Base-by-base conservation (phyloP, 371 early-diverging fungal genomes). In the Mortierella sp. region DNA sequence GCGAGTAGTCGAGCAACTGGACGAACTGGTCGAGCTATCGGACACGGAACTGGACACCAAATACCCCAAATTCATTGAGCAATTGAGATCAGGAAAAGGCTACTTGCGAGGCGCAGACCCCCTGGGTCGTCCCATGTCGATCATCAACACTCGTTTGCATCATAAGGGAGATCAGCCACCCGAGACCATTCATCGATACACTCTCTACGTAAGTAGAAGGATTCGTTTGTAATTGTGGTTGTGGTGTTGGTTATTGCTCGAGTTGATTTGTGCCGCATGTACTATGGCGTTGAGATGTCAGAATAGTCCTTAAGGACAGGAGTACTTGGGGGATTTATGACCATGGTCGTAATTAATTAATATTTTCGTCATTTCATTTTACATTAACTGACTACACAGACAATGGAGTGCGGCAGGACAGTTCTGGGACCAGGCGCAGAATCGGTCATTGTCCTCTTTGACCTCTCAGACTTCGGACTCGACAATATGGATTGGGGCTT, bases 401-500 rank as follows among this genome's bases (percentile, higher is more conserved):
- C 80, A 8, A 94, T 98, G 95, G 98, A 98, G 80, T 93, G 94
- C 52, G 92, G 93, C 70, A 94, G 98, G 34, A 87, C 92, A 79
- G 77, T 96, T 19, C 90, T 96, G 13, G 81, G 88, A 44, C 90
- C 91, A 19, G 95, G 95, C 3, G 86, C 93, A 48, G 98, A 97
- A 81, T 92, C 93, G 28, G 94, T 93, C 24, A 94, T 95, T 73
- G 81, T 88, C 24, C 91, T 98, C 45, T 97, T 97, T 85, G 96
- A 98, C 84, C 89, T 98, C 89, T 93, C 93, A 45, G 93, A 92
- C 55, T 97, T 97, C 74, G 93, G 95, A 26, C 89, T 96, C 75
- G 91, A 91, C 80, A 97, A 96, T 89, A 95, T 96, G 95, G 97
- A 96, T 88, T 93, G 92, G 82, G 92, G 92, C 42, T 94, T 94